Evolutionary conservation across 2,329 filamentous ascomycete genomes (phyloP).

Genomic region (Rhinocladiella similis): DNA sequence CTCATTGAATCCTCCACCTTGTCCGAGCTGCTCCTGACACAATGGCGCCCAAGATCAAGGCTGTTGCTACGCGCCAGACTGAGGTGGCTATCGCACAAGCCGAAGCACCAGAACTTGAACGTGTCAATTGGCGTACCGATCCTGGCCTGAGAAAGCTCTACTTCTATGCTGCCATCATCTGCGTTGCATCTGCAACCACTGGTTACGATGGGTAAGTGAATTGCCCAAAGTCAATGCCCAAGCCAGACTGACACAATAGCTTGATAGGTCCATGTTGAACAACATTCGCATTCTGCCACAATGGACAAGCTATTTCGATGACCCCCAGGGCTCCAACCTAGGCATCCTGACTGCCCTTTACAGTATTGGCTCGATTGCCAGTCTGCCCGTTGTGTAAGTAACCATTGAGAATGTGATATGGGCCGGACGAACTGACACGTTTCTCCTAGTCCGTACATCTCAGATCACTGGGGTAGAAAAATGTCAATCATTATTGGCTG

Average conservation of each 20-base stretch:
- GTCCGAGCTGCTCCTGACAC: neutral
- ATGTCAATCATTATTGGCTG: slow-evolving; percentile 50
- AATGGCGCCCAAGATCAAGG: slow-evolving; percentile 18
- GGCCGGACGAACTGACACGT: neutral
- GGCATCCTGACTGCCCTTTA: slow-evolving; percentile 45
- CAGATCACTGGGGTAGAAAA: slow-evolving; percentile 51
- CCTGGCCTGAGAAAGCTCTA: slow-evolving; percentile 60
- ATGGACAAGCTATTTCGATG: slow-evolving; percentile 41
- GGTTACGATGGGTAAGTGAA: slow-evolving; percentile 58
- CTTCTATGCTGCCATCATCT: slow-evolving; percentile 53
- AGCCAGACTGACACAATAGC: slow-evolving; percentile 58
- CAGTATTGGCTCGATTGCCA: slow-evolving; percentile 47
- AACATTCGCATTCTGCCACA: slow-evolving; percentile 43
- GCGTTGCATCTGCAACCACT: slow-evolving; percentile 58
- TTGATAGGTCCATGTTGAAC: slow-evolving; percentile 44
- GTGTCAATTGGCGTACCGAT: slow-evolving; percentile 58
- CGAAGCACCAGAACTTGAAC: slow-evolving; percentile 53
- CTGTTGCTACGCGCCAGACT: slow-evolving; percentile 18
- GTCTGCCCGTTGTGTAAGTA: slow-evolving; percentile 42
- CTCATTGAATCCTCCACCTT: neutral
- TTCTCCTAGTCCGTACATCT: slow-evolving; percentile 43
- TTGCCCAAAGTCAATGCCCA: too few relatives aligned
- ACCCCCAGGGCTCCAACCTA: slow-evolving; percentile 41
- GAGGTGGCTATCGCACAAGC: slow-evolving; percentile 43
- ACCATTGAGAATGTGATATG: slow-evolving; percentile 40